phyloP scores from a whole-genome alignment of 2,329 filamentous ascomycete genomes.

The Penicillium sp. region DNA sequence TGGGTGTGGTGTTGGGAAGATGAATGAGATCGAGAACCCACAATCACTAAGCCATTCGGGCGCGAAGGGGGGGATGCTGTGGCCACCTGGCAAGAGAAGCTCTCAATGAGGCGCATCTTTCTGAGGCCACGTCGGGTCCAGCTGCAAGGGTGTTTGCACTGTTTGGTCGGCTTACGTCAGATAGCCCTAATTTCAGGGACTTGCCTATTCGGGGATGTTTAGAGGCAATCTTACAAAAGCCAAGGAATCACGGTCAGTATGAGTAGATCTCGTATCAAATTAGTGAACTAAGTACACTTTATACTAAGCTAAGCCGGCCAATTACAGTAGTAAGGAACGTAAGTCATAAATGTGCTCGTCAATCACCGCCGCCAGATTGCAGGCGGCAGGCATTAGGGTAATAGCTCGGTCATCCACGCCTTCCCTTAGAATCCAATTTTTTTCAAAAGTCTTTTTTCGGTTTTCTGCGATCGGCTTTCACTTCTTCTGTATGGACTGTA shows the following conservation, averaged over 20 bases:
- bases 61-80: slow-evolving; percentile 25
- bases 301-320: slow-evolving; percentile 20
- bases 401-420: slow-evolving; percentile 3
- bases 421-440: slow-evolving; percentile 17
- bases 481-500: background rate
- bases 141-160: slow-evolving; percentile 19
- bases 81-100: slow-evolving; percentile 40
- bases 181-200: slow-evolving; percentile 8
- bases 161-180: slow-evolving; percentile 21
- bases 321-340: slow-evolving; percentile 22
- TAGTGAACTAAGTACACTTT: slow-evolving; percentile 13
- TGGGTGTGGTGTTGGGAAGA: background rate
- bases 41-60: slow-evolving; percentile 32
- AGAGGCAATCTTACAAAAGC: too few species aligned
- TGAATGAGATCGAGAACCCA: slow-evolving; percentile 10
- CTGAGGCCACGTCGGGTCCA: slow-evolving; percentile 31
- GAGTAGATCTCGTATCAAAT: slow-evolving; percentile 9
- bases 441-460: slow-evolving; percentile 8
- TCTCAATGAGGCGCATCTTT: slow-evolving; percentile 20
- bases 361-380: slow-evolving; percentile 12
- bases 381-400: slow-evolving; percentile 9
- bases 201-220: background rate
- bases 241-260: too few species aligned
- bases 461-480: slow-evolving; percentile 2
- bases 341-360: slow-evolving; percentile 15